Evolutionary conservation across 148 eudicot genomes (phyloP), one percentile per base, ranked within the genome.

Genomic region (Euryodendron excelsum): DNA sequence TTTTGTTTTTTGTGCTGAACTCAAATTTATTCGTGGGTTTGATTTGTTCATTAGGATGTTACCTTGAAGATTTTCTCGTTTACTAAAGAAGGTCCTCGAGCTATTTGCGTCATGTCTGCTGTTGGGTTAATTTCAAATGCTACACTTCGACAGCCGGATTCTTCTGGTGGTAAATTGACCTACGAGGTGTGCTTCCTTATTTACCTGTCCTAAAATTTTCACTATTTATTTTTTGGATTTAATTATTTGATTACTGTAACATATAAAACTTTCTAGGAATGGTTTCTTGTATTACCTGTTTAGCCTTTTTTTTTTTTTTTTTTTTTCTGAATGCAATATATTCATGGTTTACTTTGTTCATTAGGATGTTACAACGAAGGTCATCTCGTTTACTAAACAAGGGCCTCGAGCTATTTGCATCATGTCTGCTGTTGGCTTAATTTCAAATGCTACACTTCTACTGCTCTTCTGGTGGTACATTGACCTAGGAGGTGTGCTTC

Each of bases 371-470:
- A 82, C 88, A 17, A 87, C 84, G 73, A 85, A 83, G 73, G 78
- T 89, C 20, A 87, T 89, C 66, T 85, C 88, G 9, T 85, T 89
- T 69, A 83, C 87, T 78, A 86, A 85, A 70, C 82, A 87, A 83
- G 90, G 91, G 56, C 90, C 90, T 61, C 84, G 88, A 6, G 88
- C 91, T 53, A 78, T 88, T 21, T 89, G 88, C 84, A 81, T 89
- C 72, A 81, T 89, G 21, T 89, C 89, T 39, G 91, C 91, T 17
- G 79, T 63, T 78, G 90, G 91, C 78, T 80, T 75, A 59, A 80
- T 89, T 34, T 87, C 91, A 41, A 85, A 83, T 69, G 91, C 87
- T 28, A 87, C 87, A 63, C 85, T 85, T 73, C 84, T 84, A 56
- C 86, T 85, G 61, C 72, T 86, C 89, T 70, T 86, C 89, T 75